Base-by-base conservation (phyloP, 1,139 yeast genomes). In the Casaregolazyma suthepensis region DNA sequence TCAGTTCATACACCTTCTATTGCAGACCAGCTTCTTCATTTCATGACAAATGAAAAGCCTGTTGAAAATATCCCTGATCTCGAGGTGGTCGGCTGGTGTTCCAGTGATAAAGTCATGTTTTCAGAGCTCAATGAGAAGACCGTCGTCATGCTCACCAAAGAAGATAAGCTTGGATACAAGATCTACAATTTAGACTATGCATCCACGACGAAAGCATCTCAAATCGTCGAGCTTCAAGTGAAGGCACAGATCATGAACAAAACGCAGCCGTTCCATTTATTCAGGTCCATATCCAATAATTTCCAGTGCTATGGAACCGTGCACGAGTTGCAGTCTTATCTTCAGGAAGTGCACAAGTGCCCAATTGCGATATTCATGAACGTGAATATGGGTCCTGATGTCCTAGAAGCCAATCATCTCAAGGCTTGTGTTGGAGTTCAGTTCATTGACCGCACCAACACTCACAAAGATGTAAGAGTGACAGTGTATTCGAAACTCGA, bases 1-100 rank as follows among this genome's bases (percentile, higher is more conserved):
- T 72, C 71, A 18, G 61, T 76, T 4, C 80, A 79, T 57, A 74
- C 73, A 47, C 84, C 94, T 1, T 77, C 85, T 1, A 75, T 87
- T 13, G 78, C 96, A 1, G 96, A 90, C 68, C 77, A 88, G 52
- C 71, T 91, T 57, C 88, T 90, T 94, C 95, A 91, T 65, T 88
- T 96, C 0, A 75, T 91, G 66, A 81, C 88, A 44, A 91, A 91
- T 66, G 95, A 88, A 62, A 86, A 85, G 46, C 95, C 96, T 0
- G 74, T 91, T 45, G 80, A 83, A 1, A 77, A 76, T 48, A 71
- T 90, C 29, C 96, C 97, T 0, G 73, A 75, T 31, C 75, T 91
- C 75, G 74, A 72, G 55, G 96, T 90, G 1, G 75, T 75, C 13
- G 77, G 80, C 5, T 89, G 94, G 88, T 78, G 84, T 43, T 75